Evolutionary conservation across 192 early-diverging fungal species (phyloP).

Genomic region (Mortierella claussenii): DNA sequence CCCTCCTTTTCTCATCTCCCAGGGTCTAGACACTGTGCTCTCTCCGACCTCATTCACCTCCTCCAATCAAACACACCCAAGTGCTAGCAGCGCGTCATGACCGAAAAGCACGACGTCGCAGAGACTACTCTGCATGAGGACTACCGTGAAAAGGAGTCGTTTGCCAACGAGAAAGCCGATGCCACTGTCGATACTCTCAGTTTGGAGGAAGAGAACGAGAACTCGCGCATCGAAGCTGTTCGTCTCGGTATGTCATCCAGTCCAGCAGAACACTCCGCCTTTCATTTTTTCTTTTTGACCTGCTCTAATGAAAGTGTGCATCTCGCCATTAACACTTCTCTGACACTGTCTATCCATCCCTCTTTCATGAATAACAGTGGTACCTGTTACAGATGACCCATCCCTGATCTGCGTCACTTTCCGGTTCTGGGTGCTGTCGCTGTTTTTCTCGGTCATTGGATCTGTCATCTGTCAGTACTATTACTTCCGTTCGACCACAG

Average conservation of each 20-base stretch:
- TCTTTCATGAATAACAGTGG: constrained; percentile 6
- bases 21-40: too few relatives aligned
- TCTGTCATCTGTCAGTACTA: constrained; percentile 51
- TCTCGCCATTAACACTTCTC: too few relatives aligned
- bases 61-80: too few relatives aligned
- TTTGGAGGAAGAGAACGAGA: constrained; percentile 13
- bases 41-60: too few relatives aligned
- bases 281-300: background rate
- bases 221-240: constrained; percentile 23
- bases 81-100: too few relatives aligned
- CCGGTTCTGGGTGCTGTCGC: constrained; percentile 60
- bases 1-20: too few relatives aligned
- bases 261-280: too few relatives aligned
- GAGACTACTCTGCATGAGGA: too few relatives aligned
- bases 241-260: constrained; percentile 8
- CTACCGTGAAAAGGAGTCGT: background rate
- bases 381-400: constrained; percentile 57
- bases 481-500: constrained; percentile 38
- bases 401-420: constrained; percentile 55
- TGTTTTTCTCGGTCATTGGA: constrained; percentile 48
- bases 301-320: background rate
- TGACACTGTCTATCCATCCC: background rate
- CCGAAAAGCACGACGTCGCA: too few relatives aligned
- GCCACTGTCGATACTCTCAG: background rate
- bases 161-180: constrained; percentile 1